Conservation (phyloP, 148 eudicot species). For the Camellia lanceoleosa region DNA sequence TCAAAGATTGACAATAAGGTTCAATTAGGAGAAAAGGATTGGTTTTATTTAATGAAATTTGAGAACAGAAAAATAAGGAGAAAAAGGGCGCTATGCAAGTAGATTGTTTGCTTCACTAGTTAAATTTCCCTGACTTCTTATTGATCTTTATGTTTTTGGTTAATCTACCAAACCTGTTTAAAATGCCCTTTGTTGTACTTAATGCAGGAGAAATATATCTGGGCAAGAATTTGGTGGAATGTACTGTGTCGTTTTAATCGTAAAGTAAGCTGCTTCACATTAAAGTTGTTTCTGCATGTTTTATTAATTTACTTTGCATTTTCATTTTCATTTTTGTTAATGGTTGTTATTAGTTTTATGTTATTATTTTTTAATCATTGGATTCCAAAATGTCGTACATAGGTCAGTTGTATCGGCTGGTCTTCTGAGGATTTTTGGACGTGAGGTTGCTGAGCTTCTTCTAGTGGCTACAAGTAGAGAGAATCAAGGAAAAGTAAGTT, state of each 20-base stretch:
- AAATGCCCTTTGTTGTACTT: not conserved
- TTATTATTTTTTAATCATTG: not conserved
- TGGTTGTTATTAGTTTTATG: not conserved
- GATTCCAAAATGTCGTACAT: conserved; percentile 4
- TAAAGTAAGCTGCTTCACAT: conserved; percentile 50
- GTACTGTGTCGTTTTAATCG: conserved; percentile 74
- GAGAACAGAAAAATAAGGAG: too few relatives aligned
- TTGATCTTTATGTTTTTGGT: too few relatives aligned
- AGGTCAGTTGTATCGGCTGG: conserved; percentile 87
- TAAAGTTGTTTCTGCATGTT: not conserved
- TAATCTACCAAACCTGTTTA: too few relatives aligned
- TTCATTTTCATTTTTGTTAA: not conserved
- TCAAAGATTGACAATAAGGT: too few relatives aligned
- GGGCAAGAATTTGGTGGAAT: conserved; percentile 95
- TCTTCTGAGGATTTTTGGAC: conserved; percentile 82
- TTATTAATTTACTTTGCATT: not conserved
- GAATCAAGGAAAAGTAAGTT: too few relatives aligned
- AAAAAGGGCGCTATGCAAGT: too few relatives aligned
- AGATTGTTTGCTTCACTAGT: too few relatives aligned
- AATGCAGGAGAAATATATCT: conserved; percentile 79
- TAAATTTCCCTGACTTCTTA: too few relatives aligned
- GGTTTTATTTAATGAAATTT: too few relatives aligned
- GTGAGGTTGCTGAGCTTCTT: too few relatives aligned
- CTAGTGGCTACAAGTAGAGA: too few relatives aligned
- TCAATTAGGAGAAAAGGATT: too few relatives aligned